Evolutionary conservation across 192 early-diverging fungal genomes (phyloP).

Genomic region (Coemansia sp.): DNA sequence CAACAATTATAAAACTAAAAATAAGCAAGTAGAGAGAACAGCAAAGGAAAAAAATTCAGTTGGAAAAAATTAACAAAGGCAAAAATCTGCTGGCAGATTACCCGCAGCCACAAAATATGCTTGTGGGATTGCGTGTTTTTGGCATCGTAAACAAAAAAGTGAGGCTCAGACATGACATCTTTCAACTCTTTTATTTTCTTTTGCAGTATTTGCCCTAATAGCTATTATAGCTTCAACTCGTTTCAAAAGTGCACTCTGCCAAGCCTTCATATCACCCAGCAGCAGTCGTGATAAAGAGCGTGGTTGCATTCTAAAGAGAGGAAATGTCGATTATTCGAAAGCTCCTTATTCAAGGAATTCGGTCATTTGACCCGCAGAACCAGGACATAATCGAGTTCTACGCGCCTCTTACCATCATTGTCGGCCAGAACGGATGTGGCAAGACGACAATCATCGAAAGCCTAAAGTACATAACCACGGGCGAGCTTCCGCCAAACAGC

Average conservation of each 20-base stretch:
- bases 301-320: not conserved
- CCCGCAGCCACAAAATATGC: conserved; percentile 5
- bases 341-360: conserved; percentile 81
- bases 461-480: conserved; percentile 93
- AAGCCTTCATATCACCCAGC: not conserved
- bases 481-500: conserved; percentile 84
- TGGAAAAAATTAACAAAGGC: no score
- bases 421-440: conserved; percentile 94
- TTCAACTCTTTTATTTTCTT: not conserved
- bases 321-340: conserved; percentile 68
- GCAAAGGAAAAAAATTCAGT: not conserved
- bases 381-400: conserved; percentile 79
- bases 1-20: not conserved
- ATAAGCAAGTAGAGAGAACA: conserved; percentile 6
- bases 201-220: not conserved
- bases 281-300: not conserved
- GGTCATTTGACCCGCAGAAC: conserved; percentile 83
- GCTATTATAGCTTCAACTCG: not conserved
- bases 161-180: not conserved
- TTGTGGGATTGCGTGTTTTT: conserved; percentile 2
- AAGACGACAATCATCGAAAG: conserved; percentile 99
- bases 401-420: conserved; percentile 90
- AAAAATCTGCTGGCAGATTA: not conserved
- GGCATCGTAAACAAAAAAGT: not conserved
- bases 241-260: not conserved